A percentile compares a stretch with the other conserved stretches of the same genome.
Conservation (phyloP, 257 asterid genomes). For the Jaltomata sinuosa region DNA sequence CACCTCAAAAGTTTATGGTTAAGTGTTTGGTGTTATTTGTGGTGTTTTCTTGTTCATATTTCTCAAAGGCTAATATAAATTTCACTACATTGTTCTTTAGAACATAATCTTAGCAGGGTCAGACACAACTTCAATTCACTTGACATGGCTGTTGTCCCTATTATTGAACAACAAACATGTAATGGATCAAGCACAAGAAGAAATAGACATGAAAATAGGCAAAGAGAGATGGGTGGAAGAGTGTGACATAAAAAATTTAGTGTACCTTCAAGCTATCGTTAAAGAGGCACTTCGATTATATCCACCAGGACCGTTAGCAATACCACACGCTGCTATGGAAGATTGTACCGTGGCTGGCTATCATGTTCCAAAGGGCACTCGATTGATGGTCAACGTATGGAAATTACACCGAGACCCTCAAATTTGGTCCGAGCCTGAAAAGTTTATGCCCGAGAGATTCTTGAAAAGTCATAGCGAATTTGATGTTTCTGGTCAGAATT, state of each 20-base stretch:
- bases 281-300: background rate
- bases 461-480: background rate
- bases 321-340: background rate
- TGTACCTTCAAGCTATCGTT: background rate
- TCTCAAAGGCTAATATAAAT: background rate
- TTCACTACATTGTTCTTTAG: background rate
- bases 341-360: background rate
- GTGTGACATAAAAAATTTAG: background rate
- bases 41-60: background rate
- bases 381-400: background rate
- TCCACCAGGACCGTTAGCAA: background rate
- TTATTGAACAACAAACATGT: background rate
- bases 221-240: background rate
- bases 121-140: background rate
- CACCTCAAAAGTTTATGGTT: background rate
- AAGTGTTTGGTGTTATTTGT: background rate
- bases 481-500: background rate
- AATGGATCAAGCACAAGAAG: background rate
- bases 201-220: background rate
- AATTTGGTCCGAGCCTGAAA: background rate
- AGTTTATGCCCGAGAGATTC: background rate
- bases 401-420: background rate
- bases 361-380: background rate
- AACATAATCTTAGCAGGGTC: background rate
- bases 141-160: background rate